These are phyloP conservation scores for Durusdinium trenchii DNA, from an alignment of 73 alveolate species.

Conservation along the genomic window DNA sequence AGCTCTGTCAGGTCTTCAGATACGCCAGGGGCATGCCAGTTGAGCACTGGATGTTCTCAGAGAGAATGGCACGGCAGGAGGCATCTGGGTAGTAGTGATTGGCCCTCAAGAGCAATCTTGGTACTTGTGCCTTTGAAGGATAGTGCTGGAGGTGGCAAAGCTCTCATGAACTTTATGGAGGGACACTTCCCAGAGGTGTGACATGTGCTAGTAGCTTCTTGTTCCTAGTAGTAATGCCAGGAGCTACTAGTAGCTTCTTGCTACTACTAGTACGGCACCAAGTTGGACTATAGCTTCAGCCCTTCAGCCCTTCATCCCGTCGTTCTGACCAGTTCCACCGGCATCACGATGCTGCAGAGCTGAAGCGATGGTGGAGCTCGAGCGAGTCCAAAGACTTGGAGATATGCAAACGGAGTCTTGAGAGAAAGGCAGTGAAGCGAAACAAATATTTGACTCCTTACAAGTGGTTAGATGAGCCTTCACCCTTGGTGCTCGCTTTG, in stretches of 20 bases:
- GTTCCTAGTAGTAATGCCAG: background rate
- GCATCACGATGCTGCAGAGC: constrained; percentile 46
- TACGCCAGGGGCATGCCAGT: constrained; percentile 92
- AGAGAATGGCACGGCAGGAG: constrained; percentile 76
- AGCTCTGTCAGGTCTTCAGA: constrained; percentile 89
- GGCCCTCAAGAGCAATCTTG: background rate
- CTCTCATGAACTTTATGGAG: constrained; percentile 85
- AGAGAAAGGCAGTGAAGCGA: too few species aligned
- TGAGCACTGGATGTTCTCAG: constrained; percentile 94
- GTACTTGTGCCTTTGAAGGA: constrained; percentile 11
- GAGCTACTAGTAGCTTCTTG: background rate
- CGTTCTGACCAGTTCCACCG: constrained; percentile 74
- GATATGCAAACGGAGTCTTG: background rate
- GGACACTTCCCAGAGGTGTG: constrained; percentile 71
- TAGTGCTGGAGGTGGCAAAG: constrained; percentile 89
- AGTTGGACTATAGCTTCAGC: background rate
- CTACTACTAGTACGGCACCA: background rate
- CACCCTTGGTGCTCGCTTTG: too few species aligned
- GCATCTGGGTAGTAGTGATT: background rate
- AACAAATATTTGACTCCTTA: too few species aligned
- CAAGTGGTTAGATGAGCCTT: too few species aligned
- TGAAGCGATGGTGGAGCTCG: constrained; percentile 66
- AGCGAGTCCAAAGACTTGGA: background rate
- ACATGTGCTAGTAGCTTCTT: background rate
- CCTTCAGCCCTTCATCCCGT: background rate